Evolutionary conservation across 2,329 filamentous ascomycete genomes (phyloP), one percentile per base, ranked within the genome.

Genomic region (Monascus ruber): DNA sequence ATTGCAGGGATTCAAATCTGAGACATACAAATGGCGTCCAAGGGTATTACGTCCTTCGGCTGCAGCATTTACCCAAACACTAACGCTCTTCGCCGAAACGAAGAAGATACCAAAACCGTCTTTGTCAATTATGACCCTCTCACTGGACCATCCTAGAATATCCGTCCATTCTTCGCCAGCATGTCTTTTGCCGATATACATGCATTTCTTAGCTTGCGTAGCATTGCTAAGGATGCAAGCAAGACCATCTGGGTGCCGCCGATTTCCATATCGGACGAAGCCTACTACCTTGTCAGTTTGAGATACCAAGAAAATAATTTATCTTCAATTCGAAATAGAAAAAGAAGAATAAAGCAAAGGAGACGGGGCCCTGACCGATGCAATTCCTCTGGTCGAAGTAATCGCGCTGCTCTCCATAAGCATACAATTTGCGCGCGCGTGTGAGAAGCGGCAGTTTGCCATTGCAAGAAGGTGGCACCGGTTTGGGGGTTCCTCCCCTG

Each of bases 101-200:
- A 65, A 65, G 47, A 84, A 84, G 9, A 63, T 42, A 0, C 73
- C 80, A 50, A 66, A 79, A 0, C 80, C 80, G 27, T 73, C 64
- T 1, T 64, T 56, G 46, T 76, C 77, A 47, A 84, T 79, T 10
- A 62, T 56, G 0, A 83, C 72, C 44, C 74, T 66, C 0, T 69
- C 69, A 36, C 71, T 51, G 40, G 69, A 67, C 69, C 71, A 74
- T 5, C 64, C 71, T 37, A 79, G 55, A 1, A 83, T 52, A 60
- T 84, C 79, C 0, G 73, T 77, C 79, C 79, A 83, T 31, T 63
- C 56, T 59, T 83, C 74, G 0, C 74, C 77, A 0, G 66, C 66
- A 52, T 79, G 75, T 36, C 62, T 59, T 36, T 66, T 56, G 0
- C 79, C 80, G 8, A 82, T 75, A 43, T 68, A 71, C 79, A 84